Evolutionary conservation across 108 stramenopile genomes (phyloP), one percentile per base, ranked within the genome.

Genomic region (Skeletonema menzelii): DNA sequence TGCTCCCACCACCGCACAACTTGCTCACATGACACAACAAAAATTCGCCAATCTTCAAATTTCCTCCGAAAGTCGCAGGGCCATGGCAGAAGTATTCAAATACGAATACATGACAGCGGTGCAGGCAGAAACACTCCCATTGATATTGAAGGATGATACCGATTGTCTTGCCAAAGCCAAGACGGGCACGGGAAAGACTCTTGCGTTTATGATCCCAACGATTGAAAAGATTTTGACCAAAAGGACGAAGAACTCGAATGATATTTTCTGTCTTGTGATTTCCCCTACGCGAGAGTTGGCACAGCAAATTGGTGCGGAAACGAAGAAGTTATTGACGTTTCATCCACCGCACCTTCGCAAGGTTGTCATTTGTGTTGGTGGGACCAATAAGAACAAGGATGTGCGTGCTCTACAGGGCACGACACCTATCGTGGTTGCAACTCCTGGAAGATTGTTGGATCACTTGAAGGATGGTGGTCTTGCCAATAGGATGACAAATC

Each of bases 381-480:
- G 92, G 14, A 95, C 92, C 5, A 91, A 87, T 65, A 84, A 91
- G 28, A 66, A 82, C 34, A 91, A 89, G 37, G 96, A 97, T 68
- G 69, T 88, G 15, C 86, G 89, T 40, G 58, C 72, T 17, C 84
- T 97, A 19, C 74, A 59, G 57, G 82, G 92, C 35, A 85, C 98
- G 60, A 84, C 24, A 83, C 86, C 67, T 46, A 85, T 95, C 17
- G 58, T 98, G 10, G 92, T 98, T 8, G 95, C 95, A 10, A 98
- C 97, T 27, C 97, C 97, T 5, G 97, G 97, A 30, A 65, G 97
- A 30, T 80, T 98, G 56, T 75, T 94, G 63, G 96, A 98, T 82
- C 97, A 97, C 68, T 83, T 98, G 69, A 73, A 97, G 20, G 87
- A 97, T 42, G 84, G 86, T 42, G 84, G 86, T 49, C 69, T 81